Base-by-base conservation (phyloP, 2,329 filamentous ascomycete genomes). In the Penicillium griseofulvum region DNA sequence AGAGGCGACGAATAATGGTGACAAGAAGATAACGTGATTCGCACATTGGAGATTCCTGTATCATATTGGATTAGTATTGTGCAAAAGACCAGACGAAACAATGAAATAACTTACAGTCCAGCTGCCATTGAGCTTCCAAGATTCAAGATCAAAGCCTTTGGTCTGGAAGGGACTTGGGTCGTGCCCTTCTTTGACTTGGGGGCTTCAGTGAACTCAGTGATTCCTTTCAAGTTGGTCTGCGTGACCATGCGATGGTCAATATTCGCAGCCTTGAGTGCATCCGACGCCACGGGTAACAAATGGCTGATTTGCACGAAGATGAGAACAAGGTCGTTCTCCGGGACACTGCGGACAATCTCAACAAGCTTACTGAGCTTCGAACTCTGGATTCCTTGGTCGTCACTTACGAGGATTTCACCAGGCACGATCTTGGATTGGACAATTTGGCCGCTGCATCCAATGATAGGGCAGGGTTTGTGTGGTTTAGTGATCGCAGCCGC, bases 11-110 rank as follows among this genome's bases (percentile, higher is more conserved):
- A 83, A 70, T 9, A 85, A 68, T 0, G 85, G 85, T 0, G 80
- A 78, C 3, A 87, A 68, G 66, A 89, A 88, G 31, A 89, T 78
- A 34, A 88, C 74, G 54, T 88, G 84, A 57, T 87, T 87, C 0
- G 85, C 84, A 37, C 78, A 79, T 44, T 84, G 82, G 1, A 89
- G 70, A 59, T 89, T 88, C 10, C 81, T 84, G 33, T 29, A 33
- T 16, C 8, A 38, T 16, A 51, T n/a, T 34, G 33, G 52, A 50
- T 62, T 54, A 65, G 54, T 55, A 17, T 37, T 5, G 14, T 43
- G 22, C 14, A 33, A 49, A 17, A 14, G n/a, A 12, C 1, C 16
- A 34, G 17, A 49, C 22, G 36, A 24, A 19, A 17, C 34, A 26
- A 34, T 29, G 28, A 36, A 33, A 17, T 16, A 8, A 77, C 80